Base-by-base conservation (phyloP, 345 rosid genomes). In the Hevea brasiliensis region DNA sequence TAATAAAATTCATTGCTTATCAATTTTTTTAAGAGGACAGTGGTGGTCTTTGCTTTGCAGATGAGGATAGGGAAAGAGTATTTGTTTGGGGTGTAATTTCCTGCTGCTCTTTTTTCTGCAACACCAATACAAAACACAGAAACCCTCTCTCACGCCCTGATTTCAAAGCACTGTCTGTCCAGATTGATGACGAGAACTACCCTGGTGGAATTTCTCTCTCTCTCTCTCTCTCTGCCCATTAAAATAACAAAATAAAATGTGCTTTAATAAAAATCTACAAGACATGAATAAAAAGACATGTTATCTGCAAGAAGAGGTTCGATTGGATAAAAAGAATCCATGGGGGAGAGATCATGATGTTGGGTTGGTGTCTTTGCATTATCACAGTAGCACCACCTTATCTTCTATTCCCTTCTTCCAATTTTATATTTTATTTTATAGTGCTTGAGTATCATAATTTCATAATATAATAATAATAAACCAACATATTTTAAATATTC, bases 271-370 rank as follows among this genome's bases (percentile, higher is more conserved):
- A 27, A 35, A 32, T 12, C 37, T 62, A 79, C 47, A 76, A 64
- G 78, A 70, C 74, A 77, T 79, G 81, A 76, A 80, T 71, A 80
- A 80, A 83, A 84, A 67, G 81, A 74, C 83, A 85, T 60, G 81
- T 78, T 83, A 74, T 80, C 69, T 80, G 86, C 80, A 83, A 74
- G 74, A 74, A 85, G 81, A 72, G 86, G 83, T 72, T 77, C 60
- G 78, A 77, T 81, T 65, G 82, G 90, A 84, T 84, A 81, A 72
- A 87, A 83, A 74, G 85, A 84, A 83, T 74, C 82, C 73, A 76
- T 56, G 60, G 67, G 41, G 68, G 76, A 57, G 67, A 81, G 88
- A 85, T 80, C 54, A 72, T 72, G 85, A 24, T 74, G 82, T 73
- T 82, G 82, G 85, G 58, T 74, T 71, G 60, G 29, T 29, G 20